Conservation (phyloP, 495 filamentous ascomycete species). For the Cercophora scortea region DNA sequence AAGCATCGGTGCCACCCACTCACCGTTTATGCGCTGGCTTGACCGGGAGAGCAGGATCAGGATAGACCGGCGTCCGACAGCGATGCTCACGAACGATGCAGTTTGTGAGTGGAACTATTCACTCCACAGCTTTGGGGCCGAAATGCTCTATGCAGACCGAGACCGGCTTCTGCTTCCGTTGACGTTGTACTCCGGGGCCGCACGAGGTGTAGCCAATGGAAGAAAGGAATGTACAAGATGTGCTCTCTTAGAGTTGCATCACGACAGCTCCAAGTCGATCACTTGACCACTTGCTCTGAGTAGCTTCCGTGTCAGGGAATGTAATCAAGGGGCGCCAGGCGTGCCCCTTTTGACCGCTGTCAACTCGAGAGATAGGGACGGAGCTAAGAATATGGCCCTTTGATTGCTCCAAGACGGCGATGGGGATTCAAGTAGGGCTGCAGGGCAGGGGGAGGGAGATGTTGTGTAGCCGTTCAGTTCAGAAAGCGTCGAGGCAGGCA, state of each 20-base stretch:
- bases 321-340: not conserved
- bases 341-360: not conserved
- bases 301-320: not conserved
- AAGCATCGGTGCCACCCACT: too few relatives aligned
- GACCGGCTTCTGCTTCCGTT: too few relatives aligned
- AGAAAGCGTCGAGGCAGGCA: not conserved
- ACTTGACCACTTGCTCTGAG: conserved; percentile 4
- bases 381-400: not conserved
- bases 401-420: too few relatives aligned
- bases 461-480: not conserved
- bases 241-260: not conserved
- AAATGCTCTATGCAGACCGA: too few relatives aligned
- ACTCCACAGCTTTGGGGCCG: too few relatives aligned
- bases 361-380: not conserved
- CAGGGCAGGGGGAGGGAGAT: not conserved
- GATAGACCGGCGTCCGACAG: too few relatives aligned
- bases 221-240: not conserved
- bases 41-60: too few relatives aligned
- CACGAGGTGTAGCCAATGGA: not conserved
- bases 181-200: too few relatives aligned
- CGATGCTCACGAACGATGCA: too few relatives aligned
- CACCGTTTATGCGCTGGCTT: too few relatives aligned
- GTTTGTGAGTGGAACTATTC: too few relatives aligned
- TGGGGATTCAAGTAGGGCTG: not conserved
- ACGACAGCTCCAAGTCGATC: not conserved